phyloP scores from a whole-genome alignment of 1,284 basidiomycete species.

The Farysia itapuensis region DNA sequence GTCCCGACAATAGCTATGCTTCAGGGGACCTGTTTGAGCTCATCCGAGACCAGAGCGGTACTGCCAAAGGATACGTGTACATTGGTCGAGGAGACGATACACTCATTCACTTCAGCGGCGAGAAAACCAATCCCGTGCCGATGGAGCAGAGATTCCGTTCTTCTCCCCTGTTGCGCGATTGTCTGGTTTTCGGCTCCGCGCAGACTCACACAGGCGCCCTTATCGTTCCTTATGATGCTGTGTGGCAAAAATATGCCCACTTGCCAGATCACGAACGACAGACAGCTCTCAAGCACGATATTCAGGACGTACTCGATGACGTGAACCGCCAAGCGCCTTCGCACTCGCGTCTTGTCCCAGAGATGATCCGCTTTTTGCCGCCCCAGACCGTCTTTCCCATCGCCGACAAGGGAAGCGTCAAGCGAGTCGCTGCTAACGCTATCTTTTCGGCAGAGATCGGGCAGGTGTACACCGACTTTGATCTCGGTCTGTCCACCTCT shows the following conservation, averaged over 20 bases:
- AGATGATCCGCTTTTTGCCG: slow-evolving; percentile 23
- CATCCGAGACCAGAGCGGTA: slow-evolving; percentile 61
- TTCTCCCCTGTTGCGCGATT: slow-evolving; percentile 61
- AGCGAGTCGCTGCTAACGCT: slow-evolving; percentile 12
- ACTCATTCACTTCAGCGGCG: slow-evolving; percentile 60
- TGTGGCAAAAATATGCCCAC: slow-evolving; percentile 50
- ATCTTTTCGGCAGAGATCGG: slow-evolving; percentile 12
- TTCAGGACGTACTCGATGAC: slow-evolving; percentile 15
- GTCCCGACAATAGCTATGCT: slow-evolving; percentile 67
- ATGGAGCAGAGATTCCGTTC: slow-evolving; percentile 37
- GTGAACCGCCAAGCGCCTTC: slow-evolving; percentile 23
- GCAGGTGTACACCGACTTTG: slow-evolving; percentile 26
- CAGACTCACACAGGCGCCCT: slow-evolving; percentile 66
- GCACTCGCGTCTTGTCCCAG: slow-evolving; percentile 28
- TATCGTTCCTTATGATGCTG: slow-evolving; percentile 66
- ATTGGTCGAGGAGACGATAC: slow-evolving; percentile 69
- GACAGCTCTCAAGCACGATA: slow-evolving; percentile 16
- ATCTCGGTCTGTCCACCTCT: slow-evolving; percentile 15
- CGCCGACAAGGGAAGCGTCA: slow-evolving; percentile 33
- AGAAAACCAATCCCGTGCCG: slow-evolving; percentile 45
- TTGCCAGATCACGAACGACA: slow-evolving; percentile 6
- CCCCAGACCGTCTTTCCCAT: slow-evolving; percentile 7
- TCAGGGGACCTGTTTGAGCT: slow-evolving; percentile 67
- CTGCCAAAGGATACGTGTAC: slow-evolving; percentile 65
- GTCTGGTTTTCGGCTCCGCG: slow-evolving; percentile 68